phyloP scores from a whole-genome alignment of 2,329 filamentous ascomycete genomes.

The Fusarium sp. region DNA sequence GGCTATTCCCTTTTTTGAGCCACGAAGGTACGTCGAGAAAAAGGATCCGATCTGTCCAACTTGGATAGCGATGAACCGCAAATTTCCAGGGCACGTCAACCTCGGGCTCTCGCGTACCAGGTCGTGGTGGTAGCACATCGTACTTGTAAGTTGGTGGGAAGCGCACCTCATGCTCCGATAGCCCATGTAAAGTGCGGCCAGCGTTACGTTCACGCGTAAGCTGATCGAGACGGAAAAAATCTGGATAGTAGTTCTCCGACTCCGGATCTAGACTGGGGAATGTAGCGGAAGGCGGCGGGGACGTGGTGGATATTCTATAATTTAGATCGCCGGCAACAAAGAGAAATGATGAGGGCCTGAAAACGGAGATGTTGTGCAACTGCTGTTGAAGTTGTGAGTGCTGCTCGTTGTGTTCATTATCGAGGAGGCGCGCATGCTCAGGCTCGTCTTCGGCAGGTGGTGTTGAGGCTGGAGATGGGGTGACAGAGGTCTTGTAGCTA shows the following conservation, averaged over 20 bases:
- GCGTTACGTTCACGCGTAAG: conserved; percentile 76
- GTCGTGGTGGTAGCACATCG: conserved; percentile 53
- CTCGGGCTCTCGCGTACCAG: conserved; percentile 45
- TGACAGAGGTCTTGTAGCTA: conserved; percentile 40
- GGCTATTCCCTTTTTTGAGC: conserved; percentile 48
- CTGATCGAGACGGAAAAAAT: conserved; percentile 81
- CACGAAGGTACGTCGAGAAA: conserved; percentile 73
- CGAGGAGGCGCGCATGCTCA: conserved; percentile 49
- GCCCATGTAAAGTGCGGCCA: conserved; percentile 78
- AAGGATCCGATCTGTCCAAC: conserved; percentile 93
- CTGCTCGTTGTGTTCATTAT: conserved; percentile 49
- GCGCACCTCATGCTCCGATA: conserved; percentile 76
- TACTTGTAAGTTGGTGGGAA: conserved; percentile 98
- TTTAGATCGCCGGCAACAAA: conserved; percentile 95
- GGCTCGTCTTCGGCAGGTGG: conserved; percentile 39
- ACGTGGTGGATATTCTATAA: conserved; percentile 81
- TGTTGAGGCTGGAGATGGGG: conserved; percentile 36
- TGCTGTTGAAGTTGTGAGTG: conserved; percentile 53
- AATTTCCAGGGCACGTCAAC: conserved; percentile 52
- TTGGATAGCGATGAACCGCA: conserved; percentile 85
- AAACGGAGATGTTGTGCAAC: conserved; percentile 73
- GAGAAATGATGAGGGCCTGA: conserved; percentile 78
- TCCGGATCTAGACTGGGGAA: conserved; percentile 70
- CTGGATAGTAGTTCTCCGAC: conserved; percentile 69
- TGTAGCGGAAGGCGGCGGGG: conserved; percentile 68